These are phyloP conservation scores for Cichorium intybus DNA, from an alignment of 140 eudicot genomes.

Conservation along the genomic window DNA sequence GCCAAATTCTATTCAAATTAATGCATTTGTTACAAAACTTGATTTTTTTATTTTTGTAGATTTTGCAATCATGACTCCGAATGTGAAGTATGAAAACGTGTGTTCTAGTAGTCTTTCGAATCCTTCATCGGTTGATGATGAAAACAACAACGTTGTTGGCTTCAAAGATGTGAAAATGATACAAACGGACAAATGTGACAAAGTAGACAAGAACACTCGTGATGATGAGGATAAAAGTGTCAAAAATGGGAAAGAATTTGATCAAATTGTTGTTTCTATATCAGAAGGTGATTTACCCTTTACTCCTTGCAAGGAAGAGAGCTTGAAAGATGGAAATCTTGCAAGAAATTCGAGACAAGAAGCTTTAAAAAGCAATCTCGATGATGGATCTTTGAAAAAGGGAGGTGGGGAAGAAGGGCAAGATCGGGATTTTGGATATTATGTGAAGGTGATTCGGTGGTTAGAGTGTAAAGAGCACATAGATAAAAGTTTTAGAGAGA, in stretches of 20 bases:
- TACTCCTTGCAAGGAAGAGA: conserved; percentile 55
- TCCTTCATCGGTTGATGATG: conserved; percentile 93
- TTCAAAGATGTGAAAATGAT: conserved; percentile 36
- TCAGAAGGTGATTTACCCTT: conserved; percentile 44
- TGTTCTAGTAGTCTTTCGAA: conserved; percentile 81
- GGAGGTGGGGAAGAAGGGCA: conserved; percentile 42
- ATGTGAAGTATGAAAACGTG: too few species aligned
- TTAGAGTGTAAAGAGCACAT: conserved; percentile 83
- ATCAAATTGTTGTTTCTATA: conserved; percentile 23
- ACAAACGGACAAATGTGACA: conserved; percentile 11
- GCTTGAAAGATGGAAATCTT: conserved; percentile 31
- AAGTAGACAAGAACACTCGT: conserved; percentile 23
- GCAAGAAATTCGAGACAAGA: conserved; percentile 25
- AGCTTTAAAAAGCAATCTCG: conserved; percentile 37
- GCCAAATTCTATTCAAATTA: not conserved
- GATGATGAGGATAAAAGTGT: conserved; percentile 32
- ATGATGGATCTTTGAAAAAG: conserved; percentile 57
- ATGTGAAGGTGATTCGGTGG: conserved; percentile 79
- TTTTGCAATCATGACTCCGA: too few species aligned
- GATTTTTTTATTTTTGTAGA: conserved; percentile 41
- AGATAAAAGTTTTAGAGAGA: conserved; percentile 69
- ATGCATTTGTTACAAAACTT: conserved; percentile 16
- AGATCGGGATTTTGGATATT: conserved; percentile 65
- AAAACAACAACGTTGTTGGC: conserved; percentile 46
- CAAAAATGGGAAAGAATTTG: conserved; percentile 17